These are phyloP conservation scores for Boletus rubroflammeus DNA, from an alignment of 768 basidiomycete species.

Conservation along the genomic window DNA sequence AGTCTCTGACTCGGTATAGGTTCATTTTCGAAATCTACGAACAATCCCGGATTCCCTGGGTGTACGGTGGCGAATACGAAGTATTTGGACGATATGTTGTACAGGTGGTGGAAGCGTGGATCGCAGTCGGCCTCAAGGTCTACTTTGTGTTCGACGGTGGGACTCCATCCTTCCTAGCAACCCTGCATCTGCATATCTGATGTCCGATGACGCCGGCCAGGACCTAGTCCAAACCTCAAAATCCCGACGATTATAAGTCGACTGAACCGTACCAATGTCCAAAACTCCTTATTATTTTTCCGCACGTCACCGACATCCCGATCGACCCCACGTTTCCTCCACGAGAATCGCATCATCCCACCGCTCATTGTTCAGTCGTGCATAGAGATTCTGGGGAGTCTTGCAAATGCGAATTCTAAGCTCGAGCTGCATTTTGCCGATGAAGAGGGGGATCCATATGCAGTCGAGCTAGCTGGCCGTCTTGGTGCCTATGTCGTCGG, in stretches of 20 bases:
- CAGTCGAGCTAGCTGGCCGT: conserved; percentile 78
- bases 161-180: conserved; percentile 18
- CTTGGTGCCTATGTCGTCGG: conserved; percentile 72
- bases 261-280: conserved; percentile 52
- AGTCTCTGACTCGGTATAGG: conserved; percentile 35
- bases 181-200: conserved; percentile 8
- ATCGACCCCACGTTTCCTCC: conserved; percentile 60
- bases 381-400: conserved; percentile 46
- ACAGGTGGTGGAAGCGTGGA: conserved; percentile 62
- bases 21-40: conserved; percentile 72
- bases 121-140: conserved; percentile 57
- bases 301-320: conserved; percentile 70
- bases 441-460: conserved; percentile 78
- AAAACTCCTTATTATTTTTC: conserved; percentile 71
- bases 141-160: conserved; percentile 83
- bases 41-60: conserved; percentile 68
- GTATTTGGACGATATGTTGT: conserved; percentile 49
- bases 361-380: conserved; percentile 60
- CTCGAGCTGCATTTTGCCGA: conserved; percentile 70
- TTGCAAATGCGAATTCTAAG: conserved; percentile 33
- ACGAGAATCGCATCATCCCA: conserved; percentile 71
- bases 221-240: conserved; percentile 68
- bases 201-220: conserved; percentile 34
- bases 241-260: conserved; percentile 64
- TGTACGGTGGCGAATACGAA: conserved; percentile 79